These are phyloP conservation scores for Cardiosporidium cionae DNA, from an alignment of 169 alveolate species.

Conservation along the genomic window DNA sequence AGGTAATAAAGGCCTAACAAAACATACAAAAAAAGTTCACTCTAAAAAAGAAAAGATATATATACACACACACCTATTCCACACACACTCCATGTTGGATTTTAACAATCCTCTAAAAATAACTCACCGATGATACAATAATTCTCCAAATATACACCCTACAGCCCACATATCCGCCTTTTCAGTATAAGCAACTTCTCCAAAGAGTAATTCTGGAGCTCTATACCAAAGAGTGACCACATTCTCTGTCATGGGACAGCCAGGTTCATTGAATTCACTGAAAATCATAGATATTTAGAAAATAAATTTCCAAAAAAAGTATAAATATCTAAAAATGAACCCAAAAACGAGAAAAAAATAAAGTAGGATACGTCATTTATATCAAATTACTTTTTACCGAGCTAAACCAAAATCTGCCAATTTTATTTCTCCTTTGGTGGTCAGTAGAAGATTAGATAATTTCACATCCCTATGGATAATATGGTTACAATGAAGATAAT, in stretches of 20 bases:
- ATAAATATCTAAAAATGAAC: background rate
- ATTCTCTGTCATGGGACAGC: conserved; percentile 81
- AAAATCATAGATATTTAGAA: background rate
- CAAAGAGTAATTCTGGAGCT: conserved; percentile 95
- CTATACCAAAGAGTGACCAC: conserved; percentile 97
- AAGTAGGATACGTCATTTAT: background rate
- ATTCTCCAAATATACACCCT: conserved; percentile 80
- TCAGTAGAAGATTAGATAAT: conserved; percentile 69
- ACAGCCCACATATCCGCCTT: conserved; percentile 92
- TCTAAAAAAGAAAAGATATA: background rate
- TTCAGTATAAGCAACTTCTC: conserved; percentile 83
- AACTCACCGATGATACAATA: conserved; percentile 46
- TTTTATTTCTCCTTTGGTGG: conserved; percentile 62
- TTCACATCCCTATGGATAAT: conserved; percentile 82
- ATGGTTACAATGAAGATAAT: conserved; percentile 71
- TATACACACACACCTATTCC: background rate
- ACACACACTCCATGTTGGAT: background rate
- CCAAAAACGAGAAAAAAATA: background rate
- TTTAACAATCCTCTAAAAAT: background rate
- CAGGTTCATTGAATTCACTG: conserved; percentile 7
- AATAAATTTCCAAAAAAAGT: background rate
- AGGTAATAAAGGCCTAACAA: conserved; percentile 12
- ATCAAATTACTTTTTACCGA: background rate
- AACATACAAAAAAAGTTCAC: background rate
- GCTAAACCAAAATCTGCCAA: conserved; percentile 42